These are phyloP conservation scores for Globisporangium carolinianum DNA, from an alignment of 352 stramenopile genomes.

Conservation along the genomic window DNA sequence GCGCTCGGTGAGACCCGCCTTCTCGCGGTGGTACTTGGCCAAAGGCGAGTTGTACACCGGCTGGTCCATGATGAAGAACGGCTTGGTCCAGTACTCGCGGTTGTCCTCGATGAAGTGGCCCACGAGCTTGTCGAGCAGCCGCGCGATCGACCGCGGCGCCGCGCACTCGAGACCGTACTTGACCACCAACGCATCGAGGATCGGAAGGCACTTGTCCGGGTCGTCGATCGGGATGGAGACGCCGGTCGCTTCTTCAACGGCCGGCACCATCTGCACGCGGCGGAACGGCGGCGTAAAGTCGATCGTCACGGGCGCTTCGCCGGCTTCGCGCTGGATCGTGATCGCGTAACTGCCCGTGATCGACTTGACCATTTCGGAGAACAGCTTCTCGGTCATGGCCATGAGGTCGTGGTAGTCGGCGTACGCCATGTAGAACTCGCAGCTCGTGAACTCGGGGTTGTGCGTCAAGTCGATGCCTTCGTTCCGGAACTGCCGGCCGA, in stretches of 20 bases:
- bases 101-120: slow-evolving; percentile 87
- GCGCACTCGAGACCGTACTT: slow-evolving; percentile 74
- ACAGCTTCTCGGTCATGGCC: slow-evolving; percentile 92
- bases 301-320: slow-evolving; percentile 78
- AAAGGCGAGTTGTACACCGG: slow-evolving; percentile 97
- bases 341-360: slow-evolving; percentile 87
- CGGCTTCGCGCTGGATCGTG: slow-evolving; percentile 84
- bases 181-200: slow-evolving; percentile 61
- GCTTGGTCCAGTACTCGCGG: slow-evolving; percentile 88
- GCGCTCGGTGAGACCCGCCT: slow-evolving; percentile 92
- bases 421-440: slow-evolving; percentile 99
- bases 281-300: slow-evolving; percentile 94
- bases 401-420: slow-evolving; percentile 98
- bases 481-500: slow-evolving; percentile 98
- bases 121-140: slow-evolving; percentile 86
- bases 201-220: slow-evolving; percentile 40
- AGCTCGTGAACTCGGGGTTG: slow-evolving; percentile 99
- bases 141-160: slow-evolving; percentile 60
- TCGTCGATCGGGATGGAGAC: slow-evolving; percentile 69
- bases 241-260: slow-evolving; percentile 65
- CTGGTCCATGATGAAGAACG: slow-evolving; percentile 99
- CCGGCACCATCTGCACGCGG: slow-evolving; percentile 90
- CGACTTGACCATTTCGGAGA: slow-evolving; percentile 88
- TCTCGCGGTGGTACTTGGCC: slow-evolving; percentile 94
- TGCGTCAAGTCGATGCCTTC: slow-evolving; percentile 97